Percentiles rank a stretch among this genome's conserved stretches.
These are phyloP conservation scores for Cordyceps farinosa DNA, from an alignment of 2,329 filamentous ascomycete genomes.

Conservation along the genomic window DNA sequence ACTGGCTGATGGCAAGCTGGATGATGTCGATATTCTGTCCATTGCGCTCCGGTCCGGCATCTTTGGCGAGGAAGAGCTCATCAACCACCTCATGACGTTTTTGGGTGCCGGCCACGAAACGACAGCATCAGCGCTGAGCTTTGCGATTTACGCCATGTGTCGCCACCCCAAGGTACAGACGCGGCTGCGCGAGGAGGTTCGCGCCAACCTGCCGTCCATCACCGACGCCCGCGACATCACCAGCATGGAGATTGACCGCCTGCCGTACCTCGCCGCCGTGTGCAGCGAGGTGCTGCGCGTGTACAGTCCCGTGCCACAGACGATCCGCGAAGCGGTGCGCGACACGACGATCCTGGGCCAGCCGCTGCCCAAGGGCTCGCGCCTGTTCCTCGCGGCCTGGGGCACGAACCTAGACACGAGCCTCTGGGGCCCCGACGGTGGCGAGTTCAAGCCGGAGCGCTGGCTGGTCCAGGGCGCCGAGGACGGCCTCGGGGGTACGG, in stretches of 20 bases:
- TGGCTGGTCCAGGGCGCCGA: conserved; percentile 51
- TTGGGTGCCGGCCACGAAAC: conserved; percentile 76
- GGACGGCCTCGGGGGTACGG: conserved; percentile 22
- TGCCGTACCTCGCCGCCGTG: conserved; percentile 67
- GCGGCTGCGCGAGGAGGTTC: conserved; percentile 66
- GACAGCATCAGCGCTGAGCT: conserved; percentile 4
- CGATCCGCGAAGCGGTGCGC: conserved; percentile 54
- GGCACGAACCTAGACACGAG: conserved; percentile 60
- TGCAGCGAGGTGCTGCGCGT: conserved; percentile 74
- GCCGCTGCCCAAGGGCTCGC: conserved; percentile 61
- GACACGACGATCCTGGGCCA: conserved; percentile 57
- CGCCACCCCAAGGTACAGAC: conserved; percentile 60
- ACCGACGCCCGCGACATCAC: conserved; percentile 31
- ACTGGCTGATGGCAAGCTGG: conserved; percentile 38
- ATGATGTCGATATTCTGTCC: conserved; percentile 66
- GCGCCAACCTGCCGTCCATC: conserved; percentile 52
- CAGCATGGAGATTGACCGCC: conserved; percentile 57
- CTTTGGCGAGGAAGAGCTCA: conserved; percentile 63
- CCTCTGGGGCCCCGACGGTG: conserved; percentile 66
- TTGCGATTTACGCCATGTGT: conserved; percentile 60
- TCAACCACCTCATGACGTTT: conserved; percentile 70
- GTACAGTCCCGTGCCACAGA: conserved; percentile 61
- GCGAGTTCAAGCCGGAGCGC: conserved; percentile 65
- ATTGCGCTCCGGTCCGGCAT: conserved; percentile 68
- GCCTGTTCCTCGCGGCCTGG: conserved; percentile 54